Conservation (phyloP, 257 asterid species). For the Scutellaria baicalensis region DNA sequence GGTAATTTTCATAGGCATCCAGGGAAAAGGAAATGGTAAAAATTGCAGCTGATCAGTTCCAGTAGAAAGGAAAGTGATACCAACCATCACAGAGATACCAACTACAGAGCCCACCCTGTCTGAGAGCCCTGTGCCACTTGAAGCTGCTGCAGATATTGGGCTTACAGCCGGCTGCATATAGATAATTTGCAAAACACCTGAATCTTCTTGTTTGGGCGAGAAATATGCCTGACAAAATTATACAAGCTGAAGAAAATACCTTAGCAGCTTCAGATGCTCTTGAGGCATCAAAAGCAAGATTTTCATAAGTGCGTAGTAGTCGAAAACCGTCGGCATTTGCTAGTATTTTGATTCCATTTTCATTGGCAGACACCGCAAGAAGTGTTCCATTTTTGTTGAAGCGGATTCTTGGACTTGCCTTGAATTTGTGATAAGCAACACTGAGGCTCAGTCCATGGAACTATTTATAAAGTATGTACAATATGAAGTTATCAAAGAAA, state of each 20-base stretch:
- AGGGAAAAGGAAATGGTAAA: not conserved
- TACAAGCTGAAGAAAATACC: conserved; percentile 35
- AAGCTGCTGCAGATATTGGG: conserved; percentile 43
- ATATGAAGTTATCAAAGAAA: not conserved
- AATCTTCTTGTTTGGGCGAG: not conserved
- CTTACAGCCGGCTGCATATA: conserved; percentile 55
- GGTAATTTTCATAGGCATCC: not conserved
- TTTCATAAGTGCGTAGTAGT: conserved; percentile 58
- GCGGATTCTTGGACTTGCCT: conserved; percentile 92
- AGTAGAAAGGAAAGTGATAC: conserved; percentile 16
- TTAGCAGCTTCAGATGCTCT: conserved; percentile 60
- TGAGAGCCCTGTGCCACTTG: conserved; percentile 49
- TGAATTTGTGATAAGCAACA: conserved; percentile 16
- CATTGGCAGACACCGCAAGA: conserved; percentile 78
- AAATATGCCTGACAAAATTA: not conserved
- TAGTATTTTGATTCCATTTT: conserved; percentile 74
- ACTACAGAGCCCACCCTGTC: conserved; percentile 67
- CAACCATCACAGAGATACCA: conserved; percentile 71
- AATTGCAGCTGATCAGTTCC: not conserved
- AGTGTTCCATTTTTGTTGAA: conserved; percentile 84
- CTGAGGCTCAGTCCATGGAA: not conserved
- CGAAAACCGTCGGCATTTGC: conserved; percentile 78
- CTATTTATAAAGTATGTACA: not conserved
- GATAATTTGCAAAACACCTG: not conserved
- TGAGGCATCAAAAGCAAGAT: conserved; percentile 66